These are phyloP conservation scores for Pulveroboletus sp. DNA, from an alignment of 768 basidiomycete genomes.

Conservation along the genomic window DNA sequence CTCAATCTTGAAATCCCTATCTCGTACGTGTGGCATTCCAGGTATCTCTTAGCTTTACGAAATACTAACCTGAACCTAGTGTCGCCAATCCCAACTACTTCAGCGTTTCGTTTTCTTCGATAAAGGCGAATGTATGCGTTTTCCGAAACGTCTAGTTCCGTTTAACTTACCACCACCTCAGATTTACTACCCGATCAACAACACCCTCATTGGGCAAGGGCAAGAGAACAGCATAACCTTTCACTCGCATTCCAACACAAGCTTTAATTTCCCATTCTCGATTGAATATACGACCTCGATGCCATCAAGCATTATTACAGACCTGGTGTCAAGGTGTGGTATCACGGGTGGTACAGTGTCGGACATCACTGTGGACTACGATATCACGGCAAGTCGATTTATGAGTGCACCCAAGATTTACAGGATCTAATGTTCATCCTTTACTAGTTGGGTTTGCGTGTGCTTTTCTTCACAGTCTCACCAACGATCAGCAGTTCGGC, in stretches of 20 bases:
- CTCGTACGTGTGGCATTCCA: conserved; percentile 41
- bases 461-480: conserved; percentile 62
- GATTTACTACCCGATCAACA: conserved; percentile 75
- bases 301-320: conserved; percentile 60
- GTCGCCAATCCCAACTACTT: conserved; percentile 84
- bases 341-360: conserved; percentile 39
- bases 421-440: conserved; percentile 8
- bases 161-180: conserved; percentile 25
- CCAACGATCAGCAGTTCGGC: conserved; percentile 61
- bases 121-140: conserved; percentile 53
- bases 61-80: conserved; percentile 35
- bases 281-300: conserved; percentile 54
- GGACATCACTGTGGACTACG: conserved; percentile 59
- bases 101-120: conserved; percentile 56
- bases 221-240: conserved; percentile 43
- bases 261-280: conserved; percentile 73
- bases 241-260: conserved; percentile 50
- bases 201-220: conserved; percentile 66
- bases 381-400: conserved; percentile 48
- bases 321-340: conserved; percentile 64
- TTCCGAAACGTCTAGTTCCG: background rate
- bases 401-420: background rate
- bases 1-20: conserved; percentile 65
- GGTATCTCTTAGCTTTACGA: background rate
- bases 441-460: conserved; percentile 55